Conservation (phyloP, 208 protist species). For the Trypanosoma mega region DNA sequence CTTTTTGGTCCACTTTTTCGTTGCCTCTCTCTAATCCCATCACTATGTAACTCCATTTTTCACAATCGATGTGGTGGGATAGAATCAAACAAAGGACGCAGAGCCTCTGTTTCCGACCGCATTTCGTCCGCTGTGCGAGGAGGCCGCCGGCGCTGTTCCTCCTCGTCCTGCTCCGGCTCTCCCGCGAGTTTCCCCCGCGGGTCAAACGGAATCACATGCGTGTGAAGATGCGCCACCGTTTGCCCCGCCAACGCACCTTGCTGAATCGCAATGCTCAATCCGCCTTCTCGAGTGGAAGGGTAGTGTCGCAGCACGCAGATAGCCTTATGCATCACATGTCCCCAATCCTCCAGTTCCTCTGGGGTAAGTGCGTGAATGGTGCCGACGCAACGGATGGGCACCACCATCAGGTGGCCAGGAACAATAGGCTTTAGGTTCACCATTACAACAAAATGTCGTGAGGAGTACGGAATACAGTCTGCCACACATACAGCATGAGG, state of each 20-base stretch:
- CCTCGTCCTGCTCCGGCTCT: slow-evolving; percentile 69
- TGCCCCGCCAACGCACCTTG: slow-evolving; percentile 71
- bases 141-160: slow-evolving; percentile 43
- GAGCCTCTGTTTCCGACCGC: slow-evolving; percentile 48
- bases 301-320: slow-evolving; percentile 51
- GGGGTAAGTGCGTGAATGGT: slow-evolving; percentile 60
- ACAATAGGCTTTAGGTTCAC: slow-evolving; percentile 86
- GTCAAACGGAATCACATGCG: slow-evolving; percentile 85
- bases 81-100: slow-evolving; percentile 41
- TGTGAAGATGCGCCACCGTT: slow-evolving; percentile 81
- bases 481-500: slow-evolving; percentile 43
- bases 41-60: not conserved
- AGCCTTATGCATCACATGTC: slow-evolving; percentile 50
- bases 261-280: slow-evolving; percentile 81
- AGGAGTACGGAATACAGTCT: slow-evolving; percentile 56
- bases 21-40: not conserved
- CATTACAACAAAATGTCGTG: slow-evolving; percentile 65
- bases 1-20: too few relatives aligned
- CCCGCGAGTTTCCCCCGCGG: slow-evolving; percentile 56
- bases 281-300: slow-evolving; percentile 6
- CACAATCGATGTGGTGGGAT: not conserved
- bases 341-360: slow-evolving; percentile 81
- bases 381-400: slow-evolving; percentile 74
- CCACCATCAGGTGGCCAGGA: slow-evolving; percentile 76
- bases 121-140: slow-evolving; percentile 54